Evolutionary conservation across 2,329 filamentous ascomycete genomes (phyloP), one percentile per base, ranked within the genome.

Genomic region (Hypoxylon sp.): DNA sequence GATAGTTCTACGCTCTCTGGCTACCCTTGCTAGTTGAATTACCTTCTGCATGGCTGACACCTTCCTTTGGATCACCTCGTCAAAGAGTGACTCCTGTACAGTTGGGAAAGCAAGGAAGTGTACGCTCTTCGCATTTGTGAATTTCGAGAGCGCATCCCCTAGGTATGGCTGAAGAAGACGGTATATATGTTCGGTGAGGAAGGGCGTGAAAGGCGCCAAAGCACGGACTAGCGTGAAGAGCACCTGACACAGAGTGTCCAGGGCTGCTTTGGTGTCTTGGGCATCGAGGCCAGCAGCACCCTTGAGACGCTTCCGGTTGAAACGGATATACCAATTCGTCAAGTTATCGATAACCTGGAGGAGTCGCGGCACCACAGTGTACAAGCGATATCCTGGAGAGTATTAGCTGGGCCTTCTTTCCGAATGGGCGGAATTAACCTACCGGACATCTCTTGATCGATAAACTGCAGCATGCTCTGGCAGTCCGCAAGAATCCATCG

Each of bases 151-250:
- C 44, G 92, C 79, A 43, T 87, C 82, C 1, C 93, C 93, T 56
- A 98, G 95, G 75, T 93, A 89, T 19, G 91, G 90, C 20, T 93
- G 84, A 11, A 98, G 86, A 69, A 90, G 90, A 63, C 88, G 86
- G 80, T 97, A 99, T 77, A 99, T 97, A 76, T 89, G 95, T 72
- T 99, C 95, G 63, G 93, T 94, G 71, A 98, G 85, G 82, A 98
- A 99, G 6, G 95, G 95, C 0, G 91, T 97, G 79, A 99, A 98
- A 2, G 95, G 95, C 15, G 95, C 94, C 51, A 99, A 85, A 37
- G 91, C 93, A 66, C 93, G 88, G 74, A 92, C 91, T 24, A 97
- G 85, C 3, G 93, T 97, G 80, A 90, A 97, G 20, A 98, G 83
- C 32, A 69, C 67, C 58, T 73, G 70, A 44, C 69, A 72, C 37